Evolutionary conservation across 164 flowering plant species (phyloP), one percentile per base, ranked within the genome.

Genomic region (Cinnamomum micranthum): DNA sequence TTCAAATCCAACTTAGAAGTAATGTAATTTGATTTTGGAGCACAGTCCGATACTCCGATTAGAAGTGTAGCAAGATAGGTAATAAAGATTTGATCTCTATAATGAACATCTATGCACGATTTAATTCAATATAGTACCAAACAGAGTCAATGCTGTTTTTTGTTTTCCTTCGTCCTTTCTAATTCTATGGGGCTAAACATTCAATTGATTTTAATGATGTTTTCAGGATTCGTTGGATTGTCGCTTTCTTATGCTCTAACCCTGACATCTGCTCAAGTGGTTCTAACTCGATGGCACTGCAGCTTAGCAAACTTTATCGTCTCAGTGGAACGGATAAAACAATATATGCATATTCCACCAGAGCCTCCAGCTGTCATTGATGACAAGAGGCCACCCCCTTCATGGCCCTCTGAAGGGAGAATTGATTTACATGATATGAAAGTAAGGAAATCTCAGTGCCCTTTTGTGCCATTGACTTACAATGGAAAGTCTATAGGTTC

Each of bases 251-350:
- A 91, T 81, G 97, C 97, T 11, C 79, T 94, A 20, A 55, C 89
- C 25, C 71, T 92, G 58, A 87, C 92, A 1, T 31, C 77, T 1
- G 75, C 89, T 3, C 97, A 89, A 72, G 85, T 89, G 63, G 86
- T 88, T 73, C 2, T 85, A 75, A 83, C 86, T 41, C 74, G 88
- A 68, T 92, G 91, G 91, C 85, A 89, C 60, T 87, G 97, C 81
- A 84, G 71, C 80, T 82, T 90, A 71, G 79, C 88, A 47, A 95
- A 94, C 80, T 88, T 84, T 74, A 85, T 91, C 9, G 78, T 92
- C 41, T 95, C 97, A 2, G 92, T 90, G n/a, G 97, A 95, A 73
- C 78, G 98, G 71, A 89, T 95, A 74, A 90, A 91, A 69, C 97
- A 95, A 76, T 91, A 85, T 80, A 91, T 91, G 90, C 73, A 86